Conservation (phyloP, 345 rosid genomes). For the Jatropha curcas region DNA sequence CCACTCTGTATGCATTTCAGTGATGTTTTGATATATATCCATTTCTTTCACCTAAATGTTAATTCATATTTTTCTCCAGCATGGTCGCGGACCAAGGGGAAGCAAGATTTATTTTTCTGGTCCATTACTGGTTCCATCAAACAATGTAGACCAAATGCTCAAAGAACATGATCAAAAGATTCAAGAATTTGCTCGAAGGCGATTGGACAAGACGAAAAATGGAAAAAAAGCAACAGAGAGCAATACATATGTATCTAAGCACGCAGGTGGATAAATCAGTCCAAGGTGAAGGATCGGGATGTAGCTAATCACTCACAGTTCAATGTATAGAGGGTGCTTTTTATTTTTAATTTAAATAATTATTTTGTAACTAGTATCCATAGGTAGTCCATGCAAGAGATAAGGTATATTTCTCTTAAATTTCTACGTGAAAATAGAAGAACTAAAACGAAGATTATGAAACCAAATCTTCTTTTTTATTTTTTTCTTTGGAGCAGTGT, state of each 20-base stretch:
- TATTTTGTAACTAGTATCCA: not conserved
- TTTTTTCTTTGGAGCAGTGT: not conserved
- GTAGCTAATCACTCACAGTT: conserved; percentile 1
- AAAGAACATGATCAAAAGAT: conserved; percentile 78
- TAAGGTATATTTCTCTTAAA: not conserved
- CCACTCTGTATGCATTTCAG: not conserved
- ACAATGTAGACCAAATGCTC: conserved; percentile 85
- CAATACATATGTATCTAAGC: not conserved
- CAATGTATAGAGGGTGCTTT: conserved; percentile 18
- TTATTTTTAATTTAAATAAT: not conserved
- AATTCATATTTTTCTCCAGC: conserved; percentile 42
- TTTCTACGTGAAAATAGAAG: conserved; percentile 6
- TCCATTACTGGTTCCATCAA: conserved; percentile 68
- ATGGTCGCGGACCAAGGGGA: conserved; percentile 44
- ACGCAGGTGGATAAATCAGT: conserved; percentile 17
- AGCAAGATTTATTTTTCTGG: conserved; percentile 89
- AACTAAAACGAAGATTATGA: conserved; percentile 20
- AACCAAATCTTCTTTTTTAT: no score
- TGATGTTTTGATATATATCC: not conserved
- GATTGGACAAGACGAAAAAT: conserved; percentile 42
- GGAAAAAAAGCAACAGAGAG: conserved; percentile 20
- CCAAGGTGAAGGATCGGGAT: conserved; percentile 14
- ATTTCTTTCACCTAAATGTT: not conserved
- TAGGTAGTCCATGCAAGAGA: conserved; percentile 8
- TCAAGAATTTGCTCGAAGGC: conserved; percentile 64